Conservation (phyloP, 495 filamentous ascomycete genomes). For the Usnea hakonensis region DNA sequence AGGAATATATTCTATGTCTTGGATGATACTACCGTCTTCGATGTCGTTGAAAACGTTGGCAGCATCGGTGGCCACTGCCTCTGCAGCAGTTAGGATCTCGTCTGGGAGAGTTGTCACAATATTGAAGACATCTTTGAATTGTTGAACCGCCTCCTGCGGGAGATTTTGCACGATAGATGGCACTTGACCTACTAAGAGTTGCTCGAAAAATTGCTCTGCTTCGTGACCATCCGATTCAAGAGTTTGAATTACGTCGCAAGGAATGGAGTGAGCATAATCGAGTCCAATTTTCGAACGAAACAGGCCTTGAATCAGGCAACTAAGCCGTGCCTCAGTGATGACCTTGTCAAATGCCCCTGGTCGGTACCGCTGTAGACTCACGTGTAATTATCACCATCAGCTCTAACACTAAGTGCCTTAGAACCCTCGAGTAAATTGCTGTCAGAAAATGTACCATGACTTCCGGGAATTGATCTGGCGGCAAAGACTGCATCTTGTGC, state of each 20-base stretch:
- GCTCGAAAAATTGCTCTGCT: conserved; percentile 11
- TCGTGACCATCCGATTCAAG: conserved; percentile 5
- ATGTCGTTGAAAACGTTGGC: conserved; percentile 15
- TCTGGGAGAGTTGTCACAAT: conserved; percentile 1
- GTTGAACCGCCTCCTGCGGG: conserved; percentile 9
- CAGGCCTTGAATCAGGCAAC: conserved; percentile 13
- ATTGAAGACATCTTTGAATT: conserved; percentile 6
- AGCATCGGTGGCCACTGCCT: conserved; percentile 11
- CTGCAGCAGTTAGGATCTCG: conserved; percentile 6
- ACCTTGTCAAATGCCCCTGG: neutral
- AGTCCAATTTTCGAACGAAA: conserved; percentile 2
- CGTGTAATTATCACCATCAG: too few species aligned
- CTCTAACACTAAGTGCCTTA: neutral
- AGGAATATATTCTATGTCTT: conserved; percentile 10
- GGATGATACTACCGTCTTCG: conserved; percentile 14
- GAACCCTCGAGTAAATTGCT: neutral
- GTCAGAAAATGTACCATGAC: neutral
- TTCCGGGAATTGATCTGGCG: neutral
- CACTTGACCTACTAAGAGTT: conserved; percentile 12
- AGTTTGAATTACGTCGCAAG: conserved; percentile 12
- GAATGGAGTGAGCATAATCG: neutral
- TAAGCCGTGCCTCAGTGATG: neutral
- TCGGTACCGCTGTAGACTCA: neutral
- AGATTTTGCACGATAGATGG: conserved; percentile 15
- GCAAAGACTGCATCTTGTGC: neutral